Base-by-base conservation (phyloP, 495 filamentous ascomycete species). In the Corynascus novoguineensis region DNA sequence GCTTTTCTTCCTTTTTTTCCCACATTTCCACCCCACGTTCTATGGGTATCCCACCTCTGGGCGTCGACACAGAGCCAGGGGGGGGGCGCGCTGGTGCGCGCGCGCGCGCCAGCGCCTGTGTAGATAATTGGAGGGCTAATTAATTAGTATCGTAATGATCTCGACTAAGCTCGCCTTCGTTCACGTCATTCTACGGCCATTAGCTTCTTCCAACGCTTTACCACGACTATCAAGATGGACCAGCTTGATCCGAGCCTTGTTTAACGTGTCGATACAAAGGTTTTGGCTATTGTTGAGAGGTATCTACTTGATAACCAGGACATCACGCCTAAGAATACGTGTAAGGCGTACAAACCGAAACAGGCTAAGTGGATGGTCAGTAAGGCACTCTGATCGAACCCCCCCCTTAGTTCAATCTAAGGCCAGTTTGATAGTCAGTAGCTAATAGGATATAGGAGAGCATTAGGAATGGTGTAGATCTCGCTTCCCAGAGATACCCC, bases 261-360 rank as follows among this genome's bases (percentile, higher is more conserved):
- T 42, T 19, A 42, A 19, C 40, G 15, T 11, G 40, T 42, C 5
- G 11, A 42, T 19, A 22, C 40, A 19, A 42, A 42, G 40, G 40
- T 42, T 19, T 42, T 19, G 17, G 40, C 40, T 19, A 19, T 42
- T 24, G 21, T 47, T 8, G 44, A 47, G 44, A 47, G 44, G 17
- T 47, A 47, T 47, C 44, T 29, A 6, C 27, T 47, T 10, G 40
- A 42, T 19, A 11, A 42, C 29, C 29, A 31, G 29, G 29, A 31
- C 29, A 10, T 31, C 40, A 42, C 40, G 40, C 40, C 40, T 19
- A 42, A 42, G 40, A 42, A 42, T 19, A 8, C 24, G 28, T 6
- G 42, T 25, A 27, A 28, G 42, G 1, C 22, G 73, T 72, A 37
- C 75, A 67, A 8, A 81, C 75, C 11, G 80, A 41, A 1, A 32